Base-by-base conservation (phyloP, 2,329 filamentous ascomycete genomes). In the Penicillium polonicum region DNA sequence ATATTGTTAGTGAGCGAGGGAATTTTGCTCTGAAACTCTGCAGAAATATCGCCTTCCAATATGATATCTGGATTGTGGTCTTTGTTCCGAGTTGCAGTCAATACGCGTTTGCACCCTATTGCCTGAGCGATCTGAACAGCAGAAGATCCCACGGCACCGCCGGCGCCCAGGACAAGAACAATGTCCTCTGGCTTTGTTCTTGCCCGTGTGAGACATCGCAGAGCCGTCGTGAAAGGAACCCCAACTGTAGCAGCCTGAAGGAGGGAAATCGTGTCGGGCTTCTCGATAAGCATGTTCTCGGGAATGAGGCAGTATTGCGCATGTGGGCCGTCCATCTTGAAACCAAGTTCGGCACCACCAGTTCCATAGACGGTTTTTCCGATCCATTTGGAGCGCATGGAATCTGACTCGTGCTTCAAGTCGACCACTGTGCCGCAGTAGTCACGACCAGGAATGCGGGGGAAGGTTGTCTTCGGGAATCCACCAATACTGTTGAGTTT, bases 341-440 rank as follows among this genome's bases (percentile, higher is more conserved):
- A 72, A 13, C 65, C 61, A 25, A 72, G 60, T 29, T 46, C 54
- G 13, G 55, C 49, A n/a, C 71, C 71, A 27, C 65, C 66, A 12
- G 67, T 72, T 42, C 71, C 71, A 43, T 68, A 73, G 38, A 73
- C 69, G 9, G 60, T 58, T 48, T 63, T 68, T 17, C 68, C 68
- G 19, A 64, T 58, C 57, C 60, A 64, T 17, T 57, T 52, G 21
- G 57, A 51, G 38, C n/a, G 38, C 6, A 12, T 39, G 60, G 63
- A n/a, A 39, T 6, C n/a, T 13, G n/a, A 39, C 9, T 39, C 43
- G 51, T 57, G 21, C 58, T 60, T 48, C 13, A 50, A 51, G 39
- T 69, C 61, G 31, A 74, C 44, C 13, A 67, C 65, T 19, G 60
- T 58, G 5, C 70, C 72, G 8, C 69, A 66, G 38, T 70, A 73